Evolutionary conservation across 1,284 basidiomycete species (phyloP).

Genomic region (Polyporus tsugae): DNA sequence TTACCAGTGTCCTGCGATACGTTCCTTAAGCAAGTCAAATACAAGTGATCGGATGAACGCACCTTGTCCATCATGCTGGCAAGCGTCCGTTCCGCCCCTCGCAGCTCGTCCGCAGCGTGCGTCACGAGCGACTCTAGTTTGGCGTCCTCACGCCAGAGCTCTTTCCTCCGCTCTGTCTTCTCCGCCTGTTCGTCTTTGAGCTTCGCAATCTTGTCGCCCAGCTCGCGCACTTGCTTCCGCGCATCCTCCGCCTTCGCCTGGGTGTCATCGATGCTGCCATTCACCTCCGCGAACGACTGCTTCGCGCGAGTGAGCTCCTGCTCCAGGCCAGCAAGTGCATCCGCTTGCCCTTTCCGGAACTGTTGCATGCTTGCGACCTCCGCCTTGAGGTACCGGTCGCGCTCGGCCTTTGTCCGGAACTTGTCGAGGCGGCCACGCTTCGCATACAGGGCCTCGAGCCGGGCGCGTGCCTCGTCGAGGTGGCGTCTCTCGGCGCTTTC

Average conservation of each 20-base stretch:
- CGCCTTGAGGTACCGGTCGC: conserved; percentile 79
- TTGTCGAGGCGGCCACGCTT: conserved; percentile 90
- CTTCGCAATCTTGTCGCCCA: conserved; percentile 69
- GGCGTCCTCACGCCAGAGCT: conserved; percentile 95
- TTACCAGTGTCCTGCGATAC: conserved; percentile 82
- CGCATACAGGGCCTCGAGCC: conserved; percentile 78
- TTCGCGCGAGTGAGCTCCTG: conserved; percentile 56
- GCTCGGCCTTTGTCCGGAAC: conserved; percentile 85
- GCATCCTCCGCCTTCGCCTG: conserved; percentile 82
- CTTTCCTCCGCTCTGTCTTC: conserved; percentile 86
- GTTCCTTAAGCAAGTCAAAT: not conserved
- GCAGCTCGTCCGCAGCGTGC: conserved; percentile 83
- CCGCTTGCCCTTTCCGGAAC: conserved; percentile 59
- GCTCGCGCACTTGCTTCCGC: conserved; percentile 70
- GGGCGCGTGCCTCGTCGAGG: conserved; percentile 78
- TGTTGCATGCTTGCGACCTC: conserved; percentile 78
- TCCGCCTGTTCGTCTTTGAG: conserved; percentile 80
- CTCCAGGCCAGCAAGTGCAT: conserved; percentile 57
- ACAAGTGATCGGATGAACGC: conserved; percentile 31
- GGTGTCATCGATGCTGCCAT: conserved; percentile 66
- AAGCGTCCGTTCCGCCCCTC: conserved; percentile 81
- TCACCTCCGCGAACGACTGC: conserved; percentile 62
- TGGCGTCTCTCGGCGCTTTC: conserved; percentile 76
- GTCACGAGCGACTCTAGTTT: conserved; percentile 83
- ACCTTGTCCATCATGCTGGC: conserved; percentile 97